phyloP scores from a whole-genome alignment of 352 stramenopile species.

The Phytophthora hybrid region DNA sequence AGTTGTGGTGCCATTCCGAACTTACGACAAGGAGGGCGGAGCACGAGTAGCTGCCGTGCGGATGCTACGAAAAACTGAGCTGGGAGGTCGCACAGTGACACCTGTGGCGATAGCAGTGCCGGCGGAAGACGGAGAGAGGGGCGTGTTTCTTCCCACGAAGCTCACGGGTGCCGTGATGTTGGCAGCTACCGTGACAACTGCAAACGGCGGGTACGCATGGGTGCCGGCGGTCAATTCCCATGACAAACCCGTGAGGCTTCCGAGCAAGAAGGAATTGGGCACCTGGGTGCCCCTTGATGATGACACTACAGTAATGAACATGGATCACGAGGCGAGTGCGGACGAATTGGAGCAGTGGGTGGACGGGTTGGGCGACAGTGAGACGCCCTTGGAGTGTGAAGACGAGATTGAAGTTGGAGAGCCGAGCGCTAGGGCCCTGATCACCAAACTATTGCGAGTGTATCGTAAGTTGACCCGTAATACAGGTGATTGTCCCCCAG shows the following conservation, averaged over 20 bases:
- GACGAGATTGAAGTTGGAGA: slow-evolving; percentile 6
- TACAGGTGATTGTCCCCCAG: slow-evolving; percentile 17
- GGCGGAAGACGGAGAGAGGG: too few relatives aligned
- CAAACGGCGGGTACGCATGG: too few relatives aligned
- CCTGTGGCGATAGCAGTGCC: too few relatives aligned
- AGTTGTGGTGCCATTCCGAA: too few relatives aligned
- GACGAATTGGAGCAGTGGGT: background rate
- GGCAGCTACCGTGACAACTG: too few relatives aligned
- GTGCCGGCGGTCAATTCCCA: too few relatives aligned
- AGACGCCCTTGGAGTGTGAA: slow-evolving; percentile 13
- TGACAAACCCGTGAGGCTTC: background rate
- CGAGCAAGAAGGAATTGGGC: slow-evolving; percentile 1
- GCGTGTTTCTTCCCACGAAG: too few relatives aligned
- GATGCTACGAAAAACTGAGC: too few relatives aligned
- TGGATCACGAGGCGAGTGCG: slow-evolving; percentile 4
- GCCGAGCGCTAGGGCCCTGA: background rate
- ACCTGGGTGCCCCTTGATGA: slow-evolving; percentile 20
- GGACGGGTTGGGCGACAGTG: background rate
- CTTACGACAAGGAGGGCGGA: too few relatives aligned
- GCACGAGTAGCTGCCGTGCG: too few relatives aligned
- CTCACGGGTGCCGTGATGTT: too few relatives aligned
- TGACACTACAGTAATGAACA: slow-evolving; percentile 1
- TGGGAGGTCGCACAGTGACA: too few relatives aligned
- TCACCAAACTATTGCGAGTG: slow-evolving; percentile 17
- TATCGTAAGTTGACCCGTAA: slow-evolving; percentile 11